phyloP scores from a whole-genome alignment of 805 yeast genomes.

The Clavispora carvajalis region DNA sequence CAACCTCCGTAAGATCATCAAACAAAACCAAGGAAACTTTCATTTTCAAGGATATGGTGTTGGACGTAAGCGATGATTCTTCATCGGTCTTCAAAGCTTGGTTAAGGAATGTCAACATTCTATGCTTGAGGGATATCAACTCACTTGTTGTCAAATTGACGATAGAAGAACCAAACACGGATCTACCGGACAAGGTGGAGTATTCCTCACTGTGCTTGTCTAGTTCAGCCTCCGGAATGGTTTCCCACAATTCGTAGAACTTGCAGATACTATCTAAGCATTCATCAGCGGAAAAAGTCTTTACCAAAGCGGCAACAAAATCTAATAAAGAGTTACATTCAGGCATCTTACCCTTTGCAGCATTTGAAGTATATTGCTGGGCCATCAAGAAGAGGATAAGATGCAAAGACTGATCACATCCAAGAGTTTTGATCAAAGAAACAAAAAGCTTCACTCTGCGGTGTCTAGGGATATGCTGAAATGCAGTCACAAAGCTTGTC shows the following conservation, averaged over 20 bases:
- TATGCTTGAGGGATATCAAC: slow-evolving; percentile 42
- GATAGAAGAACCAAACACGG: slow-evolving; percentile 60
- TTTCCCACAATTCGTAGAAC: slow-evolving; percentile 48
- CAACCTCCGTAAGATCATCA: slow-evolving; percentile 31
- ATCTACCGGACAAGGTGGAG: slow-evolving; percentile 41
- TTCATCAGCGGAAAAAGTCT: slow-evolving; percentile 61
- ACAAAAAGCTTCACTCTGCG: slow-evolving; percentile 83
- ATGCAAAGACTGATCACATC: slow-evolving; percentile 61
- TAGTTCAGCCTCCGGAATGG: slow-evolving; percentile 39
- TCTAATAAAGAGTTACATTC: slow-evolving; percentile 69
- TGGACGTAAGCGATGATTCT: slow-evolving; percentile 15
- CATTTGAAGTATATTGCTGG: slow-evolving; percentile 57
- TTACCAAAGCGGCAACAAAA: slow-evolving; percentile 65
- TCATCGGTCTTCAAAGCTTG: slow-evolving; percentile 35
- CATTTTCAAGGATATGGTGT: slow-evolving; percentile 36
- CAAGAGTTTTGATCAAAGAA: slow-evolving; percentile 71
- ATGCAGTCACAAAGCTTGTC: slow-evolving; percentile 89
- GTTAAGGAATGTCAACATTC: slow-evolving; percentile 53
- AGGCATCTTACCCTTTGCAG: slow-evolving; percentile 50
- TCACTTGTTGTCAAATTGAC: slow-evolving; percentile 47
- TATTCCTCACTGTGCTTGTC: slow-evolving; percentile 34
- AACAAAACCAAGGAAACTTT: slow-evolving; percentile 49
- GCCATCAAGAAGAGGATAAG: slow-evolving; percentile 74
- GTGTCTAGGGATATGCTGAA: slow-evolving; percentile 93
- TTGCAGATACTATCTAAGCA: slow-evolving; percentile 54